Conservation (phyloP, 495 filamentous ascomycete genomes). For the Penicillium lagena region DNA sequence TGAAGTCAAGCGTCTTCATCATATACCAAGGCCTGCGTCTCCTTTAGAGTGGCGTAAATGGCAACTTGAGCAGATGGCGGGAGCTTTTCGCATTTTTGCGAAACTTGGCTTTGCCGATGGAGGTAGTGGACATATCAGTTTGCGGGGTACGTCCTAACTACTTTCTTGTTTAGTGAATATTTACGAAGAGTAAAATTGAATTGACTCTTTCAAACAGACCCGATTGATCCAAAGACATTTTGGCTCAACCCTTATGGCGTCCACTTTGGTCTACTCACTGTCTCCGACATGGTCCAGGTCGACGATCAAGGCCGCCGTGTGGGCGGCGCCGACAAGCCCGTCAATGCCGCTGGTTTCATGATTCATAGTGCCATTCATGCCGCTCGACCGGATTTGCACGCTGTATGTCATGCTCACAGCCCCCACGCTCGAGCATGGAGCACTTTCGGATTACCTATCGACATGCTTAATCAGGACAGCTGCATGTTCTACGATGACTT, state of each 20-base stretch:
- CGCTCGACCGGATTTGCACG: conserved; percentile 28
- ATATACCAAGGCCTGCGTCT: no score
- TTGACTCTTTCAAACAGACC: neutral
- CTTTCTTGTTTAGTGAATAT: no score
- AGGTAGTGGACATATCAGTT: no score
- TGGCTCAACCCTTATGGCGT: conserved; percentile 49
- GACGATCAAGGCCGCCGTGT: conserved; percentile 31
- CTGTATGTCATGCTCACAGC: conserved; percentile 30
- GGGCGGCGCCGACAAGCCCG: conserved; percentile 29
- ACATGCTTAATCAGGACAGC: conserved; percentile 37
- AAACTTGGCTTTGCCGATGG: no score
- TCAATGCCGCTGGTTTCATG: conserved; percentile 54
- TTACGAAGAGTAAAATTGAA: no score
- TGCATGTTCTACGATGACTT: conserved; percentile 46
- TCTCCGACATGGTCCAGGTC: conserved; percentile 30
- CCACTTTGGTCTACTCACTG: conserved; percentile 26
- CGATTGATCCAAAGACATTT: conserved; percentile 2
- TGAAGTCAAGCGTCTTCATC: no score
- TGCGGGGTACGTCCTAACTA: no score
- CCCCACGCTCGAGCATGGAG: conserved; percentile 24
- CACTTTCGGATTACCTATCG: conserved; percentile 23
- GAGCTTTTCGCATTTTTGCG: no score
- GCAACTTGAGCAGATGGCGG: no score
- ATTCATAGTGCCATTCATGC: conserved; percentile 43
- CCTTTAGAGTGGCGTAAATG: no score